Evolutionary conservation across 495 filamentous ascomycete genomes (phyloP), one percentile per base, ranked within the genome.

Genomic region (Cudoniella acicularis): DNA sequence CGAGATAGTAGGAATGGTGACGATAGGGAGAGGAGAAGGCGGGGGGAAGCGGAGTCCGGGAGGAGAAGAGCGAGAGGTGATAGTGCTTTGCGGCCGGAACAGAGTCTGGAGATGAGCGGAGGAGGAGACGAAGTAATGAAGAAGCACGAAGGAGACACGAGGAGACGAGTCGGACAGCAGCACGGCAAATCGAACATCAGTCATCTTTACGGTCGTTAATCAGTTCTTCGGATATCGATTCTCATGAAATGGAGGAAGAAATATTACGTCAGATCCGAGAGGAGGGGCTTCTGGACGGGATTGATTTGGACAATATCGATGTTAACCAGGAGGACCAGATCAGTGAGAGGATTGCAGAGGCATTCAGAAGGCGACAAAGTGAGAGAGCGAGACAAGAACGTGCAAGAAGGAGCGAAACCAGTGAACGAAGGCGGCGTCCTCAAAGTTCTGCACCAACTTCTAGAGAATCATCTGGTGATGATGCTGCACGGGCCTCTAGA

Each of bases 211-310:
- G 92, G 55, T 93, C 87, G n/a, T 66, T 96, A 61, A 78, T 96
- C 56, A 90, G 87, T 61, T 74, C 84, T 11, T 88, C 87, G 0
- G 88, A 91, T 61, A 69, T 87, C n/a, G 88, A 88, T 65, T 78
- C 79, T 18, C 73, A 76, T 47, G 90, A 91, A 55, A 79, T 94
- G 67, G 86, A 95, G 69, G 90, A 93, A 65, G 91, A 94, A 68
- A 96, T 96, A 59, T 75, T 93, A 61, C 79, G 88, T 41, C 89
- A 94, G 70, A 96, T 96, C 50, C 82, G 91, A 60, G 90, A 93
- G 63, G 91, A 96, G 63, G 92, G 92, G 0, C 69, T 96, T 50
- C 69, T 96, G 52, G 89, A 96, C 62, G 91, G 91, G 26, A 82
- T 96, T 51, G 90, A 96, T 65, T 73, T 95, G 52, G 83, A 91